phyloP scores from a whole-genome alignment of 805 yeast species.

The Torulaspora microellipsoides region DNA sequence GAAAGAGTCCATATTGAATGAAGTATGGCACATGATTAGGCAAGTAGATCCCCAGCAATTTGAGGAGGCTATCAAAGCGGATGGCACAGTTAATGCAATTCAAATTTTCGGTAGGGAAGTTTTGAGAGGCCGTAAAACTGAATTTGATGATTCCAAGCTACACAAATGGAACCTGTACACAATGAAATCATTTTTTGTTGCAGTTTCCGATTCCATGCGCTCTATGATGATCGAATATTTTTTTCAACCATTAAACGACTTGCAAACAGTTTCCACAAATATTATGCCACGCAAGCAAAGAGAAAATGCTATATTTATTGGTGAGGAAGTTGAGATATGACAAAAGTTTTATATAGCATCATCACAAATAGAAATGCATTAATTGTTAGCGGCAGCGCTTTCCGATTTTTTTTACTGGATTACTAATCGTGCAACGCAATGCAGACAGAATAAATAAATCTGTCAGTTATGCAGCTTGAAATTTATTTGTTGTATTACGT shows the following conservation, averaged over 20 bases:
- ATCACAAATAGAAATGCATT: no score
- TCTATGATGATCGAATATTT: not conserved
- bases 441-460: no score
- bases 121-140: not conserved
- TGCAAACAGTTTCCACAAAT: not conserved
- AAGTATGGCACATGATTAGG: not conserved
- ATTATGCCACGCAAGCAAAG: not conserved
- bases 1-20: conserved; percentile 4
- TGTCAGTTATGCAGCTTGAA: not conserved
- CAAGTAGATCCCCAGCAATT: not conserved
- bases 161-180: not conserved
- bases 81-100: not conserved
- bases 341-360: no score
- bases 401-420: no score
- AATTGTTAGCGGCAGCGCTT: no score
- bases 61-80: not conserved
- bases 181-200: not conserved
- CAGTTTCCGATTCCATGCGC: not conserved
- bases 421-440: no score
- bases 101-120: not conserved
- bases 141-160: not conserved
- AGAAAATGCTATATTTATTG: not conserved
- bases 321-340: not conserved
- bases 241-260: not conserved
- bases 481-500: no score